These are phyloP conservation scores for Verticillium nubilum DNA, from an alignment of 2,329 filamentous ascomycete genomes.

Conservation along the genomic window DNA sequence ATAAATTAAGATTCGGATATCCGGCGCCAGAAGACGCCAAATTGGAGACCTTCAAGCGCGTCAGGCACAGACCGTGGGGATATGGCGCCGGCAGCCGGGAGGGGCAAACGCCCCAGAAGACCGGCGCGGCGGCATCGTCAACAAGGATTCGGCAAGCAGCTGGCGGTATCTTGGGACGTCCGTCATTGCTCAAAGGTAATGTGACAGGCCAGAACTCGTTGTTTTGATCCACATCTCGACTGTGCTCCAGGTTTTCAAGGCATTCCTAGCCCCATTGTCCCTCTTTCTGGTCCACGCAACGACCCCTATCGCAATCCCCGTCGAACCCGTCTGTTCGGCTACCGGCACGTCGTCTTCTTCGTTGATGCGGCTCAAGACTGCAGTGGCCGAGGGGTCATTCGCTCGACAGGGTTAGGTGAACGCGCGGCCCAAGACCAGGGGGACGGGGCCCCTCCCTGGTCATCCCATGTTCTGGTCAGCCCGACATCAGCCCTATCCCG, in stretches of 20 bases:
- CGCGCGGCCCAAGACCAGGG: background rate
- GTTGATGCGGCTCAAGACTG: background rate
- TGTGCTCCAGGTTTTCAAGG: background rate
- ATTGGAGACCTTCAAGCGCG: background rate
- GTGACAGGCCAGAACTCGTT: background rate
- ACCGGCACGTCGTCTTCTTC: background rate
- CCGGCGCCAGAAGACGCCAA: background rate
- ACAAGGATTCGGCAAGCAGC: background rate
- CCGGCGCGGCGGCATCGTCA: background rate
- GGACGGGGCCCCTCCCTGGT: background rate
- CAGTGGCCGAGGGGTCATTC: background rate
- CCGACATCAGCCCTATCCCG: background rate
- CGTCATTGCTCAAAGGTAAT: background rate
- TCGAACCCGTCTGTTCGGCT: background rate
- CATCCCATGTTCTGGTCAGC: background rate
- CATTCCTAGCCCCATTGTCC: background rate
- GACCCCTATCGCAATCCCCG: background rate
- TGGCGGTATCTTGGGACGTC: background rate
- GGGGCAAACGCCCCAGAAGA: background rate
- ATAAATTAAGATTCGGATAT: background rate
- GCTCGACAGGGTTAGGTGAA: background rate
- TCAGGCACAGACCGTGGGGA: background rate
- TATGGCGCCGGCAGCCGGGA: background rate
- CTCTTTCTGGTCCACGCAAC: background rate
- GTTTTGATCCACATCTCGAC: background rate